Percentiles rank a stretch among this genome's conserved stretches.
Conservation (phyloP, 2,329 filamentous ascomycete genomes). For the Zymoseptoria tritici region DNA sequence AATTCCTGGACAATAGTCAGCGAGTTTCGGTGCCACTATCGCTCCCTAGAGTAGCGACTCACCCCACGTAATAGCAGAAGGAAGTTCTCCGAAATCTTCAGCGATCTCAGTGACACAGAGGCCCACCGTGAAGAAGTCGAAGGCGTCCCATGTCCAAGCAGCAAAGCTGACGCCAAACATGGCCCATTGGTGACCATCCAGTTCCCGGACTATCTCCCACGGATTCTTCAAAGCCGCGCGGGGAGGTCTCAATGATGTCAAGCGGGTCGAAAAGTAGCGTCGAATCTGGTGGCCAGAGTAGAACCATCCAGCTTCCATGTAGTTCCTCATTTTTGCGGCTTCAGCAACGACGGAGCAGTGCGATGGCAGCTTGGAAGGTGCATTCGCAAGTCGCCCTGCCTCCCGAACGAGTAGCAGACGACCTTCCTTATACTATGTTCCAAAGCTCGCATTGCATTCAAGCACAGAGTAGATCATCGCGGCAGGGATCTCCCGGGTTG, state of each 20-base stretch:
- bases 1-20: constrained; percentile 7
- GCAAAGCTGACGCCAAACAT: constrained; percentile 23
- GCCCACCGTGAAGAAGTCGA: constrained; percentile 42
- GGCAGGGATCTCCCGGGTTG: too few species aligned
- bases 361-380: neutral
- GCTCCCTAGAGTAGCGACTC: neutral
- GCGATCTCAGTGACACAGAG: constrained; percentile 3
- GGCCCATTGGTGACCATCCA: constrained; percentile 28
- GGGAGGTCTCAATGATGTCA: constrained; percentile 16
- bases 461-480: neutral
- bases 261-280: constrained; percentile 13
- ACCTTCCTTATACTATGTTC: neutral
- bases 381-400: neutral
- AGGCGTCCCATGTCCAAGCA: constrained; percentile 53
- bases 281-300: constrained; percentile 16
- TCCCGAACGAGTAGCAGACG: neutral
- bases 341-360: neutral
- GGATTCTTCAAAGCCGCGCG: constrained; percentile 23
- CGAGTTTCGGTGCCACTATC: neutral
- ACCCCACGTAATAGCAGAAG: neutral
- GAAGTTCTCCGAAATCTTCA: constrained; percentile 3
- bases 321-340: constrained; percentile 12
- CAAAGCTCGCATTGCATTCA: neutral
- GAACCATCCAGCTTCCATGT: constrained; percentile 19
- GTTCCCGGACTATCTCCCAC: constrained; percentile 20